Evolutionary conservation across 768 basidiomycete genomes (phyloP).

Genomic region (Boletus speciosus): DNA sequence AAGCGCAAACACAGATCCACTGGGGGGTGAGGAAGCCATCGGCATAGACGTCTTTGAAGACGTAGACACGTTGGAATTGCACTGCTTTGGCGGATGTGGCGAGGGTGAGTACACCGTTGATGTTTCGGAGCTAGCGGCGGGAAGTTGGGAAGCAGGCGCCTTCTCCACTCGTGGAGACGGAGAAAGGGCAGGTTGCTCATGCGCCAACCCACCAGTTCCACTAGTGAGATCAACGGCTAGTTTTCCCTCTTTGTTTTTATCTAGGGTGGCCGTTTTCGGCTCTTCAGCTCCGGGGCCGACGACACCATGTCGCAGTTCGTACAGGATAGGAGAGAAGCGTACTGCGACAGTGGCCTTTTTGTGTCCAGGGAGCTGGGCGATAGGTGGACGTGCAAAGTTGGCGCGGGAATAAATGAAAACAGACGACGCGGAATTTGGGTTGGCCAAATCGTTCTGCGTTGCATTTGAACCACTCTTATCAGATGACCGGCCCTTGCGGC

Average conservation of each 20-base stretch:
- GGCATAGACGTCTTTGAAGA: constrained; percentile 23
- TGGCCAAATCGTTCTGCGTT: constrained; percentile 29
- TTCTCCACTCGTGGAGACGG: constrained; percentile 21
- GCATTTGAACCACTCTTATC: constrained; percentile 27
- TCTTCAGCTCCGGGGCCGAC: constrained; percentile 35
- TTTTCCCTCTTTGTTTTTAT: constrained; percentile 59
- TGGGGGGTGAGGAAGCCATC: constrained; percentile 42
- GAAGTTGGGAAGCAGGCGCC: constrained; percentile 3
- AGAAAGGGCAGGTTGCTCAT: constrained; percentile 8
- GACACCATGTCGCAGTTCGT: constrained; percentile 75
- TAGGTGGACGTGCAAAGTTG: constrained; percentile 88
- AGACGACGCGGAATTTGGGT: constrained; percentile 46
- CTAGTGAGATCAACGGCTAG: constrained; percentile 62
- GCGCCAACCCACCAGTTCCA: constrained; percentile 6
- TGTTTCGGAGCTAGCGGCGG: constrained; percentile 7
- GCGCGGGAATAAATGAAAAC: constrained; percentile 96
- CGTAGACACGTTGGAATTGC: constrained; percentile 9
- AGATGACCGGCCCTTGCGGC: constrained; percentile 54
- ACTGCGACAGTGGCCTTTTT: constrained; percentile 95
- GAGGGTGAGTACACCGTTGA: constrained; percentile 10
- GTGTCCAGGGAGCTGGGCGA: constrained; percentile 94
- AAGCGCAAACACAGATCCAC: constrained; percentile 75
- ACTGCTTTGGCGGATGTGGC: constrained; percentile 11
- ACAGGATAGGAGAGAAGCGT: constrained; percentile 88
- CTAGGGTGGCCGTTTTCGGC: constrained; percentile 57